Evolutionary conservation across 2,329 filamentous ascomycete species (phyloP).

Genomic region (Diaporthe ampelina): DNA sequence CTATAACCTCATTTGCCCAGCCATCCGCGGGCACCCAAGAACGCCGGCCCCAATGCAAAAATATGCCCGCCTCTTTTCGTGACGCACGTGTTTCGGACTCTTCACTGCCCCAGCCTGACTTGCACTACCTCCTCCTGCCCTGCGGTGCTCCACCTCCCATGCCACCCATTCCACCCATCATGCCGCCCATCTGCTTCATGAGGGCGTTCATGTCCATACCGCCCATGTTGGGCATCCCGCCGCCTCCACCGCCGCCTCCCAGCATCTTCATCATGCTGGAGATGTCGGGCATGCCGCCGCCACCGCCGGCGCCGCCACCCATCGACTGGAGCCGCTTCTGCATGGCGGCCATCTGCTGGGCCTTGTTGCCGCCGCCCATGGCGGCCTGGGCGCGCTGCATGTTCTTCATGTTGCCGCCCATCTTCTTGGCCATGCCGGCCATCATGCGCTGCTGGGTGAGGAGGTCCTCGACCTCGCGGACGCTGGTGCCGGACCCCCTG

Average conservation of each 20-base stretch:
- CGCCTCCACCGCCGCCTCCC: conserved; percentile 77
- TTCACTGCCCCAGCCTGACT: neutral
- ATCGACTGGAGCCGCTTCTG: conserved; percentile 95
- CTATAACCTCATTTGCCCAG: conserved; percentile 7
- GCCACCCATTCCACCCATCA: conserved; percentile 42
- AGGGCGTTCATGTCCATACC: conserved; percentile 55
- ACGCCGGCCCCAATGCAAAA: conserved; percentile 25
- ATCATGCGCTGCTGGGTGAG: conserved; percentile 99
- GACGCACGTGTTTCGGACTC: neutral
- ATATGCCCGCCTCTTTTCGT: conserved; percentile 5
- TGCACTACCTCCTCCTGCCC: conserved; percentile 36
- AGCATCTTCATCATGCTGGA: conserved; percentile 93
- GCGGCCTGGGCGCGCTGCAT: conserved; percentile 94
- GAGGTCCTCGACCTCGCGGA: conserved; percentile 93
- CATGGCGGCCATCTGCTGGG: conserved; percentile 96
- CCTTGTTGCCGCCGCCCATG: conserved; percentile 91
- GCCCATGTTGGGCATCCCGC: conserved; percentile 77
- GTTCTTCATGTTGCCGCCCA: conserved; percentile 97
- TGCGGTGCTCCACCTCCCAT: conserved; percentile 37
- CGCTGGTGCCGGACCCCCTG: conserved; percentile 88
- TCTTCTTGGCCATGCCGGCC: conserved; percentile 99
- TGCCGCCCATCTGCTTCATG: conserved; percentile 42
- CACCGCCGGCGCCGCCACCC: conserved; percentile 79
- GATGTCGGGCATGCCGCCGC: conserved; percentile 83
- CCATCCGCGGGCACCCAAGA: neutral